These are phyloP conservation scores for Linum tenue DNA, from an alignment of 345 rosid species.

Conservation along the genomic window DNA sequence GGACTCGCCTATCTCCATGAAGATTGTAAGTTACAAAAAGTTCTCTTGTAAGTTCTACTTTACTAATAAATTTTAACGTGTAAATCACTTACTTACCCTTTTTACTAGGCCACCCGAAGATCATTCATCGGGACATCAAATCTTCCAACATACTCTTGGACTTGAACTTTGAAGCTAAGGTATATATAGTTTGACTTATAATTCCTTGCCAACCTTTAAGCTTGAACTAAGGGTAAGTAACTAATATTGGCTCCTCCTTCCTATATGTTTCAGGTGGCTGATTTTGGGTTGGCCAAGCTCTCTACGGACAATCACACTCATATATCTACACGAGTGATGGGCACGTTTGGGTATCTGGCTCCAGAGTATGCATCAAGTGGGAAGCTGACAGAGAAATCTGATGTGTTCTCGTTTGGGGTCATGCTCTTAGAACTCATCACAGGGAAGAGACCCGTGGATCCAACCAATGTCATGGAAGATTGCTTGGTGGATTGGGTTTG, in stretches of 20 bases:
- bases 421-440: conserved; percentile 80
- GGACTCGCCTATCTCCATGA: conserved; percentile 96
- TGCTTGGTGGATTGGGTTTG: conserved; percentile 88
- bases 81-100: neutral
- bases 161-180: conserved; percentile 62
- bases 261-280: conserved; percentile 51
- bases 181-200: conserved; percentile 10
- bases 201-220: too few species aligned
- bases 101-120: conserved; percentile 66
- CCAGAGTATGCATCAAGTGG: conserved; percentile 96
- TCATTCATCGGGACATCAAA: conserved; percentile 91
- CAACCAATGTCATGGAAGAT: conserved; percentile 54
- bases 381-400: conserved; percentile 80
- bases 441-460: conserved; percentile 61
- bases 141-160: conserved; percentile 80
- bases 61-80: neutral
- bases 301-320: conserved; percentile 59
- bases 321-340: conserved; percentile 93
- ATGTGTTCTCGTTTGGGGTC: conserved; percentile 83
- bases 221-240: neutral
- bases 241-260: neutral
- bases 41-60: neutral
- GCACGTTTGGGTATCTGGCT: conserved; percentile 94
- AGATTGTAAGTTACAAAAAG: conserved; percentile 51
- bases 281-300: conserved; percentile 89